Conservation (phyloP, 2,329 filamentous ascomycete species). For the Trichoderma pleuroti region DNA sequence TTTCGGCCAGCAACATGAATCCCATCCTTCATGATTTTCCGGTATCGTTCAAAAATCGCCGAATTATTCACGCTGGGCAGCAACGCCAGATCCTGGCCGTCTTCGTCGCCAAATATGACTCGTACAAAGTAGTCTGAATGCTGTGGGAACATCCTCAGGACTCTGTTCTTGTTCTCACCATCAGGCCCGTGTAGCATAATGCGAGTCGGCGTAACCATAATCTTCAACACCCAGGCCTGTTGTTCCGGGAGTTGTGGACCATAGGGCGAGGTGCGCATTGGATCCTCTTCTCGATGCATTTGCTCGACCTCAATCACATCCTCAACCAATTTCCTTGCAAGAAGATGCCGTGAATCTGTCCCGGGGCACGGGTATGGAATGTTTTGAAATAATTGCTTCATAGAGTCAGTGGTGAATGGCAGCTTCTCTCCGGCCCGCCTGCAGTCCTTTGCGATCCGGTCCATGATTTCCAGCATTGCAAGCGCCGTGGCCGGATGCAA, state of each 20-base stretch:
- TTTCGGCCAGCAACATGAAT: slow-evolving; percentile 61
- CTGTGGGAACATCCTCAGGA: slow-evolving; percentile 62
- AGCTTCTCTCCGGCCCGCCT: slow-evolving; percentile 26
- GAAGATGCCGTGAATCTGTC: slow-evolving; percentile 40
- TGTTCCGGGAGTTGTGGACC: slow-evolving; percentile 34
- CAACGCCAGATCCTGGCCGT: slow-evolving; percentile 60
- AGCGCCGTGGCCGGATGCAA: slow-evolving; percentile 54
- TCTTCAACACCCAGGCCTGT: slow-evolving; percentile 52
- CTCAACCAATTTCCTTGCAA: slow-evolving; percentile 39
- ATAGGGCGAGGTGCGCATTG: slow-evolving; percentile 26
- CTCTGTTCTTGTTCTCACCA: slow-evolving; percentile 64
- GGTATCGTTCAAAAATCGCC: slow-evolving; percentile 57
- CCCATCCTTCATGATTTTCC: slow-evolving; percentile 52
- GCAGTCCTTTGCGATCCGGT: slow-evolving; percentile 27
- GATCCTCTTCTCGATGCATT: slow-evolving; percentile 29
- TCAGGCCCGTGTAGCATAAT: slow-evolving; percentile 59
- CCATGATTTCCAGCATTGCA: slow-evolving; percentile 44
- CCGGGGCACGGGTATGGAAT: slow-evolving; percentile 55
- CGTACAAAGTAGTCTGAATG: slow-evolving; percentile 64
- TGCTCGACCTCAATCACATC: slow-evolving; percentile 41
- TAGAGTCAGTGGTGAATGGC: slow-evolving; percentile 49
- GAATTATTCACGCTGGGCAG: slow-evolving; percentile 48
- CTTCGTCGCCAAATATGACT: slow-evolving; percentile 71
- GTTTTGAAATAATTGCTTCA: slow-evolving; percentile 49
- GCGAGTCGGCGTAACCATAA: slow-evolving; percentile 57